Evolutionary conservation across 306 rosid species (phyloP).

Genomic region (Comarum palustre): DNA sequence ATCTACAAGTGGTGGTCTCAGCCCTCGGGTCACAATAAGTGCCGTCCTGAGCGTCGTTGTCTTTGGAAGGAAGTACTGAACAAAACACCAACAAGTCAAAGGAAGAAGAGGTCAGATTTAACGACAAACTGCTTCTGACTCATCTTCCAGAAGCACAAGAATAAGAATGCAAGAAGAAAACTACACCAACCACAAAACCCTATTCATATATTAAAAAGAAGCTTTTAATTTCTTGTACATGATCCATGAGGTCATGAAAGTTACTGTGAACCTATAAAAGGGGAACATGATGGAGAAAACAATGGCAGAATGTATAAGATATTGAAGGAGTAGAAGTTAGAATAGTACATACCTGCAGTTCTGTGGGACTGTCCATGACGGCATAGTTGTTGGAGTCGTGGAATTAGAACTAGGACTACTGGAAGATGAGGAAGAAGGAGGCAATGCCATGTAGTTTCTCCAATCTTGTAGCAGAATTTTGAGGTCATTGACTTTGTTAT

Average conservation of each 20-base stretch:
- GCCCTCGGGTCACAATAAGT: neutral
- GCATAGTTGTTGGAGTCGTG: conserved; percentile 12
- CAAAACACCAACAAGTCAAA: neutral
- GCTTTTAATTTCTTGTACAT: neutral
- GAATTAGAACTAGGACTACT: neutral
- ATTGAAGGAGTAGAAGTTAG: neutral
- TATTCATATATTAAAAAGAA: neutral
- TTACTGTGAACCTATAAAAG: neutral
- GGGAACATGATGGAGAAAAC: neutral
- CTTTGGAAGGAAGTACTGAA: conserved; percentile 7
- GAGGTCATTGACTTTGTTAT: conserved; percentile 70
- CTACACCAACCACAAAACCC: neutral
- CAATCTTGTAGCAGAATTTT: conserved; percentile 67
- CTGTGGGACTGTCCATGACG: conserved; percentile 60
- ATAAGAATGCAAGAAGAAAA: neutral
- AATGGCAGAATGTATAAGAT: neutral
- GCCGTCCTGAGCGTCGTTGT: neutral
- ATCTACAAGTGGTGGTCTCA: neutral
- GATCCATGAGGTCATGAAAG: neutral
- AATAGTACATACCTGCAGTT: conserved; percentile 71
- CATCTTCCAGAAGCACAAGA: conserved; percentile 5
- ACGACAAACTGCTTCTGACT: neutral
- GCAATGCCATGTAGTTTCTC: conserved; percentile 41
- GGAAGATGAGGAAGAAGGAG: neutral
- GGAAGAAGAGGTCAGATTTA: neutral